These are phyloP conservation scores for Lepidium didymum DNA, from an alignment of 345 rosid genomes.

Conservation along the genomic window DNA sequence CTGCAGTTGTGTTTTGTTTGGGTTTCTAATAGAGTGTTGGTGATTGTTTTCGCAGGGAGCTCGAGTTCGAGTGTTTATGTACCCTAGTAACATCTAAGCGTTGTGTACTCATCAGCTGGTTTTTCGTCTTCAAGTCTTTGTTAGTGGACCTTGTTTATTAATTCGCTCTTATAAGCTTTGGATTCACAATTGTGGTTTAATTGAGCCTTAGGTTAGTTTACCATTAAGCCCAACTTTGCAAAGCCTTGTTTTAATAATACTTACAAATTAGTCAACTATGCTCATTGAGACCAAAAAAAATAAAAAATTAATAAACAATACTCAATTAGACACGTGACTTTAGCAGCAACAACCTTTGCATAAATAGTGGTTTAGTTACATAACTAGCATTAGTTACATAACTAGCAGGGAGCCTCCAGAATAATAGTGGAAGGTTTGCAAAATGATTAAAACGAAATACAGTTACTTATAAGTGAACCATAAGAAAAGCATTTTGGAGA, in stretches of 20 bases:
- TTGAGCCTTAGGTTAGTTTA: neutral
- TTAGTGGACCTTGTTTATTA: neutral
- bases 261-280: no score
- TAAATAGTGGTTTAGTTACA: no score
- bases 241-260: neutral
- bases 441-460: no score
- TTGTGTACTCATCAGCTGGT: neutral
- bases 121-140: neutral
- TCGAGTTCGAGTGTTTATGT: conserved; percentile 77
- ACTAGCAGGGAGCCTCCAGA: no score
- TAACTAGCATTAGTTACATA: no score
- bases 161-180: neutral
- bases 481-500: no score
- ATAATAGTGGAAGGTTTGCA: no score
- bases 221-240: neutral
- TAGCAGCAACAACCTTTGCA: no score
- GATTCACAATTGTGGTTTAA: neutral
- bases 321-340: neutral
- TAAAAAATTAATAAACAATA: neutral
- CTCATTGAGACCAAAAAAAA: no score
- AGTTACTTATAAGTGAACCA: no score
- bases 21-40: neutral
- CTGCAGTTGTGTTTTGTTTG: neutral
- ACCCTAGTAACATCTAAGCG: conserved; percentile 72
- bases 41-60: conserved; percentile 47